Conservation (phyloP, 768 basidiomycete species). For the Rhizopogon rudus region DNA sequence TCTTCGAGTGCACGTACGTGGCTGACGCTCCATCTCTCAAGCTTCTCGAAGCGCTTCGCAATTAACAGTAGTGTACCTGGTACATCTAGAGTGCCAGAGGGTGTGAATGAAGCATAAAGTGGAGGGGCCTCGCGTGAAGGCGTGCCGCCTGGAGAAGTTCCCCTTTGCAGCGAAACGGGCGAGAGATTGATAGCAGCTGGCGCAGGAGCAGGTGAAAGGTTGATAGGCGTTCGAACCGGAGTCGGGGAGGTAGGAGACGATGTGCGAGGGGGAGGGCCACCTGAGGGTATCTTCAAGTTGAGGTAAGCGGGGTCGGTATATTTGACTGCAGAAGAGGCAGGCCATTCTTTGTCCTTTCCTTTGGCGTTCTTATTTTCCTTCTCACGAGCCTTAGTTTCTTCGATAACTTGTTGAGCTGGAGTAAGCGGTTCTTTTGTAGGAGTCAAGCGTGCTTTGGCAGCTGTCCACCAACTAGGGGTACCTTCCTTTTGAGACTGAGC, state of each 20-base stretch:
- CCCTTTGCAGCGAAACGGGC: slow-evolving; percentile 57
- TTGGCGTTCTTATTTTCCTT: slow-evolving; percentile 43
- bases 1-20: slow-evolving; percentile 89
- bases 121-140: slow-evolving; percentile 52
- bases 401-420: slow-evolving; percentile 78
- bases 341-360: slow-evolving; percentile 53
- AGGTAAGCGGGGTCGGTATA: slow-evolving; percentile 52
- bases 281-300: slow-evolving; percentile 49
- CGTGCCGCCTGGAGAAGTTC: slow-evolving; percentile 32
- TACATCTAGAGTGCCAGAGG: slow-evolving; percentile 68
- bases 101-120: slow-evolving; percentile 70
- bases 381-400: slow-evolving; percentile 64
- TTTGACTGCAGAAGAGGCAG: slow-evolving; percentile 46
- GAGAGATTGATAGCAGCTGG: slow-evolving; percentile 41
- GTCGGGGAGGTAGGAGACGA: slow-evolving; percentile 62
- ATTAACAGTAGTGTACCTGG: slow-evolving; percentile 69
- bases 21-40: slow-evolving; percentile 86
- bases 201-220: slow-evolving; percentile 35
- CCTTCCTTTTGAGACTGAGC: slow-evolving; percentile 60
- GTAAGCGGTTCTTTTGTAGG: slow-evolving; percentile 78
- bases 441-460: slow-evolving; percentile 70
- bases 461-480: slow-evolving; percentile 60
- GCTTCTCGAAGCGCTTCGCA: slow-evolving; percentile 76
- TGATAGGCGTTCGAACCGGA: slow-evolving; percentile 29
- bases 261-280: slow-evolving; percentile 42